Evolutionary conservation across 1,284 basidiomycete species (phyloP).

Genomic region (Trichosporon sp.): DNA sequence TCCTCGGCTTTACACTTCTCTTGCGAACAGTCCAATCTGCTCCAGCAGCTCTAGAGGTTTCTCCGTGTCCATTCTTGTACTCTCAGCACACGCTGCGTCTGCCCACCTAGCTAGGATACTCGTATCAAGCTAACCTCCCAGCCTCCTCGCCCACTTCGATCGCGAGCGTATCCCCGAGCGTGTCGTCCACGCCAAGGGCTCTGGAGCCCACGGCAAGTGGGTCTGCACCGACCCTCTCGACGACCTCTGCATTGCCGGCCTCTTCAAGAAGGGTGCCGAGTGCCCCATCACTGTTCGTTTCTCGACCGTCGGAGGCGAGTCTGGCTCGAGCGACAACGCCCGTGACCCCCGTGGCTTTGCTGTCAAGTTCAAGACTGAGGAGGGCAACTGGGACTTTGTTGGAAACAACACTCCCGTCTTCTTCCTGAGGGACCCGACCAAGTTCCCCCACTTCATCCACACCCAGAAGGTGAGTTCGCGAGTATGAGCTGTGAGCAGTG

Average conservation of each 20-base stretch:
- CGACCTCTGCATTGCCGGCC: slow-evolving; percentile 67
- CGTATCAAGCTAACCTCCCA: slow-evolving; percentile 35
- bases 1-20: no score
- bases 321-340: slow-evolving; percentile 76
- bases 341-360: slow-evolving; percentile 84
- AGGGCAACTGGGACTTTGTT: slow-evolving; percentile 88
- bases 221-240: slow-evolving; percentile 75
- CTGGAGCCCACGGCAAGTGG: slow-evolving; percentile 85
- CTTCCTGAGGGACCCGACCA: slow-evolving; percentile 31
- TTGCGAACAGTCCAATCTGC: no score
- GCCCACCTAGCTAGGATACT: background rate
- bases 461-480: slow-evolving; percentile 84
- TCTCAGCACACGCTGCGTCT: no score
- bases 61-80: no score
- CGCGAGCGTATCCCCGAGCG: slow-evolving; percentile 93
- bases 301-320: slow-evolving; percentile 60
- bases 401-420: slow-evolving; percentile 79
- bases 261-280: slow-evolving; percentile 71
- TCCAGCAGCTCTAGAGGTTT: no score
- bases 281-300: slow-evolving; percentile 50
- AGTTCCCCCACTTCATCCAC: slow-evolving; percentile 74
- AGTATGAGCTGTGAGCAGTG: no score
- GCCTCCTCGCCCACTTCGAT: slow-evolving; percentile 79
- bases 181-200: slow-evolving; percentile 56
- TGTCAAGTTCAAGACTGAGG: slow-evolving; percentile 78